Conservation (phyloP, 2,329 filamentous ascomycete genomes). For the Fusarium sp. region DNA sequence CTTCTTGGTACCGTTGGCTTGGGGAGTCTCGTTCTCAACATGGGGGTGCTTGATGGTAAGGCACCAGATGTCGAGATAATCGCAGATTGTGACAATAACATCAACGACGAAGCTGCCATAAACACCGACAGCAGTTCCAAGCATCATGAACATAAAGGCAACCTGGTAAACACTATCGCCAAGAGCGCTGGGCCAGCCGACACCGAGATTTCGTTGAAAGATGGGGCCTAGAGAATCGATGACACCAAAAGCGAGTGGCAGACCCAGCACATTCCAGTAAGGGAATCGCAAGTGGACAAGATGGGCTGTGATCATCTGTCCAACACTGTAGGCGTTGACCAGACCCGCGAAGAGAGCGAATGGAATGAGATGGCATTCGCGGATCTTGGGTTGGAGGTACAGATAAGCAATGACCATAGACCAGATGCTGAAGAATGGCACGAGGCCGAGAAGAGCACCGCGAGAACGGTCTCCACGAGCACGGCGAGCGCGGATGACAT, state of each 20-base stretch:
- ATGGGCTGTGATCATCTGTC: constrained; percentile 95
- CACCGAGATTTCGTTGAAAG: constrained; percentile 67
- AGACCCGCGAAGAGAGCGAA: constrained; percentile 90
- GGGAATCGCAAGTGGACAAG: constrained; percentile 89
- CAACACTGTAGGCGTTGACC: constrained; percentile 94
- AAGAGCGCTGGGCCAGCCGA: constrained; percentile 81
- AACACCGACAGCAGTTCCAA: constrained; percentile 87
- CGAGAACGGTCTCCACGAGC: constrained; percentile 77
- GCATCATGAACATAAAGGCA: constrained; percentile 87
- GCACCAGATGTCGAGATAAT: constrained; percentile 98
- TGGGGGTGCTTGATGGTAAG: constrained; percentile 92
- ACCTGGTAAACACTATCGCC: constrained; percentile 87
- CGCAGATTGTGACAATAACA: constrained; percentile 96
- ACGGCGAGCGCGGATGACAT: constrained; percentile 85
- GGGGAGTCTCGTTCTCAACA: constrained; percentile 54
- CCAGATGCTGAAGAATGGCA: constrained; percentile 86
- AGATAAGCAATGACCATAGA: constrained; percentile 80
- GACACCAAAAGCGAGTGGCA: constrained; percentile 82
- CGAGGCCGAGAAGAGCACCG: constrained; percentile 81
- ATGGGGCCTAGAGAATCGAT: constrained; percentile 82
- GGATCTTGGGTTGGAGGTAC: constrained; percentile 84
- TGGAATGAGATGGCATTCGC: constrained; percentile 84
- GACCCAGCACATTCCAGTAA: constrained; percentile 84
- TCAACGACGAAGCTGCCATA: constrained; percentile 98
- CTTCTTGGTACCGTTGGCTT: constrained; percentile 54